Percentiles rank a stretch among this genome's conserved stretches.
Evolutionary conservation across 1,284 basidiomycete species (phyloP).

Genomic region (Cryptococcus hybrid): DNA sequence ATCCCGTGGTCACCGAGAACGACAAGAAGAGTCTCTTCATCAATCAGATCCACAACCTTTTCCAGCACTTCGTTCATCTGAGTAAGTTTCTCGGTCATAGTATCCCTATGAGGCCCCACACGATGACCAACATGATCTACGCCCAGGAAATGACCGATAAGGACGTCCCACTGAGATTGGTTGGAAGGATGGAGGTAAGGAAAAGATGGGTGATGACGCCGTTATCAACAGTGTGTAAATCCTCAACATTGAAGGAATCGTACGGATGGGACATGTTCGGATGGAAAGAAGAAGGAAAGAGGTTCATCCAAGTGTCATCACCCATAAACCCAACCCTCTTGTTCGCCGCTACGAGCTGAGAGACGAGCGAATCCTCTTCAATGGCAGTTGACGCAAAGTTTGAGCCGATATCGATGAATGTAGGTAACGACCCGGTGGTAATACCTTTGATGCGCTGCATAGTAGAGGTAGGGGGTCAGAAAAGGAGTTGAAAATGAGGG

Average conservation of each 20-base stretch:
- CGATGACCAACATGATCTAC: conserved; percentile 97
- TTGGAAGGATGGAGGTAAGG: conserved; percentile 62
- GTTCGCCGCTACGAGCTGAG: conserved; percentile 53
- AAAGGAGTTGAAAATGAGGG: conserved; percentile 83
- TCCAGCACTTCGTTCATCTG: conserved; percentile 84
- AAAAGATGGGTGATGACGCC: conserved; percentile 84
- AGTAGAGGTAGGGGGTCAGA: conserved; percentile 96
- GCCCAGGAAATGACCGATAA: conserved; percentile 94
- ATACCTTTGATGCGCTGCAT: conserved; percentile 93
- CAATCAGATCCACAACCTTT: conserved; percentile 62
- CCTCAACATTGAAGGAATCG: conserved; percentile 98
- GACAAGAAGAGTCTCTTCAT: conserved; percentile 83
- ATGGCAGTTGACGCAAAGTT: conserved; percentile 88
- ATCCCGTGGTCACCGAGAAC: conserved; percentile 97
- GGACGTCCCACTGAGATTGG: conserved; percentile 64
- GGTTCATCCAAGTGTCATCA: conserved; percentile 92
- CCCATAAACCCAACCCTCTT: conserved; percentile 71
- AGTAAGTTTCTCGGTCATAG: conserved; percentile 77
- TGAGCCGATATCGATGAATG: conserved; percentile 88
- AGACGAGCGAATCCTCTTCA: conserved; percentile 79
- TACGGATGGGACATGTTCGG: conserved; percentile 70
- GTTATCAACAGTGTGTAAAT: conserved; percentile 91
- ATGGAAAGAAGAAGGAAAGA: conserved; percentile 74
- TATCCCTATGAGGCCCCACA: conserved; percentile 81
- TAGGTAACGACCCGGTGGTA: conserved; percentile 93